Percentiles rank a stretch among this genome's conserved stretches.
Conservation (phyloP, 495 filamentous ascomycete genomes). For the Aspergillus baeticus region DNA sequence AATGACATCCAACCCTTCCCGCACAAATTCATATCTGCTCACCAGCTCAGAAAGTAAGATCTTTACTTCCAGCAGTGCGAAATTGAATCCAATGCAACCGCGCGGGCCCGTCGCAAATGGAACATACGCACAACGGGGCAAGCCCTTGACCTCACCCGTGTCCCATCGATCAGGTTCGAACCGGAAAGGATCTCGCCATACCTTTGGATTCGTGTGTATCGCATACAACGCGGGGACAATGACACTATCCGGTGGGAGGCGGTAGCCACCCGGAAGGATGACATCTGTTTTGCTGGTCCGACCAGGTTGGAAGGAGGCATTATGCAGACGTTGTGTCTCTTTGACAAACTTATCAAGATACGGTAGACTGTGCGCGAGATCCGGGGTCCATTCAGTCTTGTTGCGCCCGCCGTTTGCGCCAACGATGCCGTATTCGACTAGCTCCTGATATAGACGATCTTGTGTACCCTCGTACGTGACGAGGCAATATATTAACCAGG, state of each 20-base stretch:
- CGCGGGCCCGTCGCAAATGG: conserved; percentile 52
- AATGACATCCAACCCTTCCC: conserved; percentile 37
- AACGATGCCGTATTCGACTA: conserved; percentile 44
- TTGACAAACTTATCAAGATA: conserved; percentile 57
- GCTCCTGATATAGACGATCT: conserved; percentile 50
- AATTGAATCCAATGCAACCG: conserved; percentile 58
- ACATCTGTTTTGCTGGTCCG: conserved; percentile 50
- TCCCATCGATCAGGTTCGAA: conserved; percentile 59
- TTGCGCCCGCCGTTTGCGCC: conserved; percentile 24
- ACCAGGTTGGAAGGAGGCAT: conserved; percentile 54
- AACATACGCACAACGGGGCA: conserved; percentile 43
- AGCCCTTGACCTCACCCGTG: conserved; percentile 42
- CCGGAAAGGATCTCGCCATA: conserved; percentile 49
- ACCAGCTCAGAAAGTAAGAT: conserved; percentile 49
- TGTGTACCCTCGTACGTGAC: conserved; percentile 50
- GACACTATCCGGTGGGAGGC: conserved; percentile 40
- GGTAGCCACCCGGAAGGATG: conserved; percentile 55
- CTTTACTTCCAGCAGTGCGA: conserved; percentile 56
- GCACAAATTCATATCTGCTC: conserved; percentile 50
- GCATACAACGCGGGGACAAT: conserved; percentile 46
- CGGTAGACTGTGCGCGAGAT: conserved; percentile 38
- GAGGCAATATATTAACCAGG: conserved; percentile 53
- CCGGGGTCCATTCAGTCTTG: conserved; percentile 28
- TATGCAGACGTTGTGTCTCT: conserved; percentile 56
- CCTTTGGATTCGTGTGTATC: conserved; percentile 51